A percentile compares a stretch with the other conserved stretches of the same genome.
Conservation (phyloP, 176 grass and related monocot species). For the Zizania latifolia region DNA sequence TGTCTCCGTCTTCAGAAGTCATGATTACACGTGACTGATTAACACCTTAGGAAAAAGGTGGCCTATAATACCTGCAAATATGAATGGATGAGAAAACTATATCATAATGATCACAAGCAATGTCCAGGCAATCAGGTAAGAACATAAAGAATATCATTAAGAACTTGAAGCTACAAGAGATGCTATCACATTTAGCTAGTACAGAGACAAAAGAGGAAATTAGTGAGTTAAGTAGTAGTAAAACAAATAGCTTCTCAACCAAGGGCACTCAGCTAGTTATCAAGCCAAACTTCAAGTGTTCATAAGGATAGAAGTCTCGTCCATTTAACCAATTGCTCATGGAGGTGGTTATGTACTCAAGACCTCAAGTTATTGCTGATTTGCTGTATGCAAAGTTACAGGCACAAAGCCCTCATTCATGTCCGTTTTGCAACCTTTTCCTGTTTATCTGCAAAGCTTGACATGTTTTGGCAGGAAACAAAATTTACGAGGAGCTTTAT, state of each 20-base stretch:
- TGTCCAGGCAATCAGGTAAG: neutral
- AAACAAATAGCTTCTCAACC: neutral
- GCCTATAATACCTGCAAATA: slow-evolving; percentile 16
- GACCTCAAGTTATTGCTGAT: too few species aligned
- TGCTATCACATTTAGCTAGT: neutral
- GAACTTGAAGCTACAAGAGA: slow-evolving; percentile 1
- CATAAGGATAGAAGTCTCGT: neutral
- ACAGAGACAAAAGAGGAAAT: neutral
- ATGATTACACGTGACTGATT: slow-evolving; percentile 35
- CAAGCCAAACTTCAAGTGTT: too few species aligned
- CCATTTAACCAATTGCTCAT: neutral
- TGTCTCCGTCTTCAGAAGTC: slow-evolving; percentile 55
- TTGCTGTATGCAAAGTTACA: neutral
- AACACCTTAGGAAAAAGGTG: slow-evolving; percentile 1
- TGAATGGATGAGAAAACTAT: neutral
- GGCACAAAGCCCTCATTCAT: neutral
- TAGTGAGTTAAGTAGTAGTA: neutral
- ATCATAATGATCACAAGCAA: neutral
- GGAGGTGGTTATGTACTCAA: neutral
- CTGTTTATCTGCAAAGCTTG: neutral
- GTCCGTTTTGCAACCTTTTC: too few species aligned
- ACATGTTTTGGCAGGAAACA: neutral
- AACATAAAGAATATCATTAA: neutral
- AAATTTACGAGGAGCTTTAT: too few species aligned
- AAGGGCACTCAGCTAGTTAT: neutral